Percentiles rank a stretch among this genome's conserved stretches.
Conservation (phyloP, 805 yeast species). For the Yarrowia divulgata region DNA sequence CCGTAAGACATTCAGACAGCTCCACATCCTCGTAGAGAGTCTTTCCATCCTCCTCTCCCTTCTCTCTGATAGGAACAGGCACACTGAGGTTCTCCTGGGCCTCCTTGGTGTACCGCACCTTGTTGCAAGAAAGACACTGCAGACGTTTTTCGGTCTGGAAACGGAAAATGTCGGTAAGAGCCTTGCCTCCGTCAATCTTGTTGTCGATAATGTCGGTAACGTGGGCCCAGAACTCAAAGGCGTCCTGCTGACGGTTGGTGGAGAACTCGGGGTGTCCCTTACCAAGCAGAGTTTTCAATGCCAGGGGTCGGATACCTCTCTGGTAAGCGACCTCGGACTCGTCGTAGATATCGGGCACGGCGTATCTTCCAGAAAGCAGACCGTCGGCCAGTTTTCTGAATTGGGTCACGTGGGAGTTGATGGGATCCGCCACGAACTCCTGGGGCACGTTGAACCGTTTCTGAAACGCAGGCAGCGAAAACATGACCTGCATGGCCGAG, state of each 20-base stretch:
- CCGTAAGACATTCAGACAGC: conserved; percentile 58
- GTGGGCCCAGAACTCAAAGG: conserved; percentile 83
- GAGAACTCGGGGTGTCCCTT: conserved; percentile 80
- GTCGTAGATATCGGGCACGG: conserved; percentile 56
- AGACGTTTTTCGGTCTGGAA: conserved; percentile 72
- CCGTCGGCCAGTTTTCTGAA: conserved; percentile 83
- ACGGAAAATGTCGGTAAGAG: conserved; percentile 65
- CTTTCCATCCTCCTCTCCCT: conserved; percentile 53
- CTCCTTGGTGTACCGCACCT: conserved; percentile 65
- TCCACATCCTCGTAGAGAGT: conserved; percentile 59
- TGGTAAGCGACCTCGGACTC: conserved; percentile 58
- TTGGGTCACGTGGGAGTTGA: conserved; percentile 74
- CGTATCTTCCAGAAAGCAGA: conserved; percentile 72
- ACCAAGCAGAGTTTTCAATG: conserved; percentile 80
- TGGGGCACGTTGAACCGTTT: conserved; percentile 46
- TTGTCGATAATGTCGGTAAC: conserved; percentile 65
- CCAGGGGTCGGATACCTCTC: conserved; percentile 75
- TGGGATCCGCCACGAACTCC: conserved; percentile 56
- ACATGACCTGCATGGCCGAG: conserved; percentile 77
- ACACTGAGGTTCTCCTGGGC: conserved; percentile 70
- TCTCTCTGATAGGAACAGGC: conserved; percentile 55
- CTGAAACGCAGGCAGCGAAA: conserved; percentile 52
- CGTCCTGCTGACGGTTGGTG: conserved; percentile 92
- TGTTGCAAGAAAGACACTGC: conserved; percentile 62
- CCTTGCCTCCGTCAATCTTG: conserved; percentile 42